A percentile compares a stretch with the other conserved stretches of the same genome.
phyloP scores from a whole-genome alignment of 169 alveolate genomes.

The Eimeria necatrix region DNA sequence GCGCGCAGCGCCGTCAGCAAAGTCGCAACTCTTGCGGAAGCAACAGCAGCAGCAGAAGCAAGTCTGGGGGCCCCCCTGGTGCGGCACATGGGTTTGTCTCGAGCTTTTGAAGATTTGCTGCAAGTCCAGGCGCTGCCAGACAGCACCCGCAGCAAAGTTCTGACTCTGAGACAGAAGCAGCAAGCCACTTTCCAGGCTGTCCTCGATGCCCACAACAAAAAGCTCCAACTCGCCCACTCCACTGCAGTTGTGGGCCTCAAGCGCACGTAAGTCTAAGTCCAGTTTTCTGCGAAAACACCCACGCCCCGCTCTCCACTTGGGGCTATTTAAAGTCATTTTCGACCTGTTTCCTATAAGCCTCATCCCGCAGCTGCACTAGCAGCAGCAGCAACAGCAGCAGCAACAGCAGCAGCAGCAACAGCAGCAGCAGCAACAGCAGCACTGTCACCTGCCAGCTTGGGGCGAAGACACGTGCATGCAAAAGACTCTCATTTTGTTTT shows the following conservation, averaged over 20 bases:
- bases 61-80: conserved; percentile 37
- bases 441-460: no score
- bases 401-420: no score
- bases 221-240: conserved; percentile 54
- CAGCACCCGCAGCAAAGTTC: not conserved
- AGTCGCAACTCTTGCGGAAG: conserved; percentile 1
- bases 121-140: conserved; percentile 62
- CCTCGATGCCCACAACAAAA: not conserved
- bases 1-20: not conserved
- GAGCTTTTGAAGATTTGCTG: conserved; percentile 67
- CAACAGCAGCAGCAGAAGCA: conserved; percentile 52
- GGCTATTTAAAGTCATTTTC: no score
- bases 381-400: no score
- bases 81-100: conserved; percentile 65
- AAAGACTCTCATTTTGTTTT: no score
- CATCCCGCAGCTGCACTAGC: no score
- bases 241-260: conserved; percentile 55
- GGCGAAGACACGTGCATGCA: no score
- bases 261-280: conserved; percentile 46
- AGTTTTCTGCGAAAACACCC: no score
- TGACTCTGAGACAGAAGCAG: conserved; percentile 10
- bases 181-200: conserved; percentile 34
- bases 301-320: no score
- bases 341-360: no score
- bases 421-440: no score